Evolutionary conservation across 169 alveolate genomes (phyloP).

Genomic region (Eimeria necatrix): DNA sequence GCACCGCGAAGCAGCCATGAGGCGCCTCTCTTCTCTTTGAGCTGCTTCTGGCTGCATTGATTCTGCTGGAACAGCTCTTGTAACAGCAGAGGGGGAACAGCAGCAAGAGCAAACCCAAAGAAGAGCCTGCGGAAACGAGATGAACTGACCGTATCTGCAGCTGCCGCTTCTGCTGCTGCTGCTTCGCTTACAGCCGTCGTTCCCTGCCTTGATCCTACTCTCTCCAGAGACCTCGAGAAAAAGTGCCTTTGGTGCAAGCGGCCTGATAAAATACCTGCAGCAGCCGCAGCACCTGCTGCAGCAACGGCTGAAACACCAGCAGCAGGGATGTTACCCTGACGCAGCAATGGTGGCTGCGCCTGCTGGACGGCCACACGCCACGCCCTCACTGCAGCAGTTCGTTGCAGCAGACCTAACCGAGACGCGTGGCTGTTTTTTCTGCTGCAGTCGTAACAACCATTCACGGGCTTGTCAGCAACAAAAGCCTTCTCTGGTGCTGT

Average conservation of each 20-base stretch:
- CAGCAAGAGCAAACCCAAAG: constrained; percentile 35
- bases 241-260: too few species aligned
- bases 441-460: constrained; percentile 1
- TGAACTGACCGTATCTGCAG: not conserved
- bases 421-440: not conserved
- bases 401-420: not conserved
- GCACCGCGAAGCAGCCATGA: constrained; percentile 23
- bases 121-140: not conserved
- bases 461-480: constrained; percentile 34
- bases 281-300: constrained; percentile 23
- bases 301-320: not conserved
- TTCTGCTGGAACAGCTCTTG: constrained; percentile 37
- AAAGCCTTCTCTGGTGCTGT: constrained; percentile 5
- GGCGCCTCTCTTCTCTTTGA: not conserved
- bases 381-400: not conserved
- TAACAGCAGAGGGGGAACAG: not conserved
- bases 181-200: not conserved
- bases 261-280: not conserved
- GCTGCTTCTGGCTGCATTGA: constrained; percentile 49
- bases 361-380: not conserved
- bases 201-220: not conserved
- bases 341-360: constrained; percentile 24
- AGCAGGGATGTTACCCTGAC: not conserved
- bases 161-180: not conserved
- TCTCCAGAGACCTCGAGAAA: not conserved